Percentiles rank a stretch among this genome's conserved stretches.
Evolutionary conservation across 2,329 filamentous ascomycete species (phyloP).

Genomic region (Fusarium caatingaense): DNA sequence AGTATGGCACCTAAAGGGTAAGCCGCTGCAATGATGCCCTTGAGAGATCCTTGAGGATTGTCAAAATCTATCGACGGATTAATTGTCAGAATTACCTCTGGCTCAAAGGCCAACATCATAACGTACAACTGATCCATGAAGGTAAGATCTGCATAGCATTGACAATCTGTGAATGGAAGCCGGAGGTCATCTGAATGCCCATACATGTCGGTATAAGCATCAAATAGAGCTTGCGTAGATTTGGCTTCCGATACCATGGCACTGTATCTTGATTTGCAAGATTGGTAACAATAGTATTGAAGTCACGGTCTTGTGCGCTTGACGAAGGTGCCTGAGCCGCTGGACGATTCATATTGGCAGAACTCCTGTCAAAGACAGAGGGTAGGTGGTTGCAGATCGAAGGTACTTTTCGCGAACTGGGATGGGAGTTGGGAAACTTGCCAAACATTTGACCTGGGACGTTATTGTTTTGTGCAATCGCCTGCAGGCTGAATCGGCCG

Average conservation of each 20-base stretch:
- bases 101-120: background rate
- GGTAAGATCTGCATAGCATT: background rate
- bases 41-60: conserved; percentile 47
- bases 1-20: conserved; percentile 60
- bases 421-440: background rate
- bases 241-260: background rate
- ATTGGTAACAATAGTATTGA: background rate
- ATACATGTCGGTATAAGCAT: conserved; percentile 2
- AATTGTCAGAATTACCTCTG: accelerated
- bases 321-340: background rate
- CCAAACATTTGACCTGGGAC: background rate
- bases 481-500: background rate
- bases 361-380: accelerated
- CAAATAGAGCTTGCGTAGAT: background rate
- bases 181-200: background rate
- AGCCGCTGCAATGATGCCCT: conserved; percentile 53
- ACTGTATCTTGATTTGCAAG: background rate
- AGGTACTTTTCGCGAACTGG: too few relatives aligned
- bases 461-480: background rate
- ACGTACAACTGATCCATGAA: background rate
- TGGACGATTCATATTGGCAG: background rate
- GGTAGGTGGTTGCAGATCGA: accelerated
- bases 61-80: conserved; percentile 35
- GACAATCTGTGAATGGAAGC: background rate
- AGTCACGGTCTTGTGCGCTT: background rate